A percentile compares a stretch with the other conserved stretches of the same genome.
Evolutionary conservation across 495 filamentous ascomycete genomes (phyloP).

Genomic region (Pyrenula aspistea): DNA sequence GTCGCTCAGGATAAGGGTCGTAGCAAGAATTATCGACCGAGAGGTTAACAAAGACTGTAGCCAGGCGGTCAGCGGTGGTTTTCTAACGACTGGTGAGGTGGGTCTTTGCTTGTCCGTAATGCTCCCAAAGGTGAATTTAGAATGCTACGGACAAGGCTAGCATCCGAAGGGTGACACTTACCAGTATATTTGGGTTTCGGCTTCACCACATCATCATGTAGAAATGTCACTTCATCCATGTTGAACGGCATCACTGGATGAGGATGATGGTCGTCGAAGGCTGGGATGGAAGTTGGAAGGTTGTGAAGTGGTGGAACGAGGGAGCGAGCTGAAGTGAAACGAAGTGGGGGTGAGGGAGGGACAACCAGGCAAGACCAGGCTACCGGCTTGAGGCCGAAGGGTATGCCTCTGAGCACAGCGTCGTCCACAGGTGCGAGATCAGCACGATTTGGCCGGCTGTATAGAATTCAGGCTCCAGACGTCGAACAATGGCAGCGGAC

Average conservation of each 20-base stretch:
- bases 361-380: not conserved
- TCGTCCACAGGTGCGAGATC: not conserved
- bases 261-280: not conserved
- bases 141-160: not conserved
- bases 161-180: not conserved
- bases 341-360: not conserved
- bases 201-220: not conserved
- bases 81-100: no score
- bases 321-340: not conserved
- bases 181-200: not conserved
- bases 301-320: not conserved
- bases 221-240: not conserved
- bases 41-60: conserved; percentile 19
- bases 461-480: not conserved
- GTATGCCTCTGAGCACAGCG: no score
- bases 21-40: conserved; percentile 6
- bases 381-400: not conserved
- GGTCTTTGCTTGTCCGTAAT: no score
- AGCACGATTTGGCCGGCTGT: no score
- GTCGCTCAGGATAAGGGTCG: conserved; percentile 17
- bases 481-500: not conserved
- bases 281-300: not conserved
- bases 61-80: not conserved
- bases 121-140: no score
- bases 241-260: not conserved